phyloP scores from a whole-genome alignment of 306 rosid species.

The Ziziphus jujuba region DNA sequence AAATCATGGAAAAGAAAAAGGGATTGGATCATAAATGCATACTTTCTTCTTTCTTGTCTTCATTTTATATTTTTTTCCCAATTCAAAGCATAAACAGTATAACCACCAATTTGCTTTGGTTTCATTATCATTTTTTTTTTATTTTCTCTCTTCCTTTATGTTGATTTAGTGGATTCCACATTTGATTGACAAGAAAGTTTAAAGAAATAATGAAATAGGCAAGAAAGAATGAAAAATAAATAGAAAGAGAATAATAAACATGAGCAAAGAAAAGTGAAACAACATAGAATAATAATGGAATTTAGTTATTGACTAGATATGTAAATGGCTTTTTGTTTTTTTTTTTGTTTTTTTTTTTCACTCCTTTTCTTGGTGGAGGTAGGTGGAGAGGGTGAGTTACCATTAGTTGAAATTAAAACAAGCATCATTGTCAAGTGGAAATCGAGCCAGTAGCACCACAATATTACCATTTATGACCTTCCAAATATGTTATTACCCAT shows the following conservation, averaged over 20 bases:
- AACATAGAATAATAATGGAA: background rate
- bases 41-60: too few relatives aligned
- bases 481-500: background rate
- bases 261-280: background rate
- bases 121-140: too few relatives aligned
- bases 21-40: too few relatives aligned
- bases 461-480: background rate
- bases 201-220: too few relatives aligned
- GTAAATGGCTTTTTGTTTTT: background rate
- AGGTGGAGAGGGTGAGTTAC: constrained; percentile 16
- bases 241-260: background rate
- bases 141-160: too few relatives aligned
- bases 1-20: too few relatives aligned
- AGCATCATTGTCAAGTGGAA: constrained; percentile 20
- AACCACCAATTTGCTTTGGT: too few relatives aligned
- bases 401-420: background rate
- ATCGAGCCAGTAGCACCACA: constrained; percentile 23
- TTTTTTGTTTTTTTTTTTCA: too few relatives aligned
- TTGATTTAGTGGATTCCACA: too few relatives aligned
- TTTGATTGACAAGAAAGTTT: too few relatives aligned
- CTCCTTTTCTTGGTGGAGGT: constrained; percentile 4
- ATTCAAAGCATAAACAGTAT: too few relatives aligned
- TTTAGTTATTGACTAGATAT: background rate
- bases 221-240: background rate
- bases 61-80: too few relatives aligned